Conservation (phyloP, 2,329 filamentous ascomycete species). For the Bimuria novae-zelandiae region DNA sequence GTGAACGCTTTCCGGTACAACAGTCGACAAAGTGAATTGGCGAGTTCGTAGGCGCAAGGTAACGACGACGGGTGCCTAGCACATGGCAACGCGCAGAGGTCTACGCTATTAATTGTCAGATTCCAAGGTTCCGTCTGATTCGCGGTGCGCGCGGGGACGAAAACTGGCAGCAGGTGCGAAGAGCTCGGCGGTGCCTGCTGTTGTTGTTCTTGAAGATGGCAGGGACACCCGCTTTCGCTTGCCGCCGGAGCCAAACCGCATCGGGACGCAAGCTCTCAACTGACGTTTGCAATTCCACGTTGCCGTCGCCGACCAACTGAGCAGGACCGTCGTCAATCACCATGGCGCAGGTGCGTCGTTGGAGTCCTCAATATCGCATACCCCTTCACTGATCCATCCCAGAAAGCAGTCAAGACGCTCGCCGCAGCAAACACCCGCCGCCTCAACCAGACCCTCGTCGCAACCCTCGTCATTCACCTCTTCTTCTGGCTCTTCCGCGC, state of each 20-base stretch:
- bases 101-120: slow-evolving; percentile 14
- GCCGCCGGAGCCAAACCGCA: slow-evolving; percentile 12
- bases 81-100: slow-evolving; percentile 21
- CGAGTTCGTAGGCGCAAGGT: slow-evolving; percentile 28
- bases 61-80: slow-evolving; percentile 17
- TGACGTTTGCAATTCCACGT: neutral
- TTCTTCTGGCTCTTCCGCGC: slow-evolving; percentile 76
- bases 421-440: slow-evolving; percentile 79
- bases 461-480: slow-evolving; percentile 71
- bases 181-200: slow-evolving; percentile 31
- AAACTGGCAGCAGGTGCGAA: slow-evolving; percentile 17
- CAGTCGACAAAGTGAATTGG: slow-evolving; percentile 47
- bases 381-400: neutral
- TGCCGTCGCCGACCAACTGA: neutral
- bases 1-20: slow-evolving; percentile 36
- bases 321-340: neutral
- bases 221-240: slow-evolving; percentile 18
- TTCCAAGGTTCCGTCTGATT: slow-evolving; percentile 13
- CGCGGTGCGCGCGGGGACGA: slow-evolving; percentile 14
- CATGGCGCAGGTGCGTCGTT: slow-evolving; percentile 36
- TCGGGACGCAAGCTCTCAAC: neutral
- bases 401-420: slow-evolving; percentile 62
- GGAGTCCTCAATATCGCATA: neutral
- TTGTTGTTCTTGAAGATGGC: slow-evolving; percentile 28
- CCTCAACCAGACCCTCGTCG: slow-evolving; percentile 81